Evolutionary conservation across 2,329 filamentous ascomycete species (phyloP).

Genomic region (Cercospora citrullina): DNA sequence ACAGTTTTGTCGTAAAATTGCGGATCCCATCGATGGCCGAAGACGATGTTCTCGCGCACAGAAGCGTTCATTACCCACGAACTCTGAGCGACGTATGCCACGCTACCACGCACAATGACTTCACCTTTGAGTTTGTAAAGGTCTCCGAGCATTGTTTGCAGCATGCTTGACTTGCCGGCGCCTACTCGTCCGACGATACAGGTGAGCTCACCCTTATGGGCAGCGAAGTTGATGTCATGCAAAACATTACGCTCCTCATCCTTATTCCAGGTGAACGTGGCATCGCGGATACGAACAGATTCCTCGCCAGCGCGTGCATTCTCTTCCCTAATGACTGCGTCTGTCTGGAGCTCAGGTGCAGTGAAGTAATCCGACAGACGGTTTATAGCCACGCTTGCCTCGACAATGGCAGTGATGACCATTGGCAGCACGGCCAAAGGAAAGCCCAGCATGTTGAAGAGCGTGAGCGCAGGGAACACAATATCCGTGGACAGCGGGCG

Average conservation of each 20-base stretch:
- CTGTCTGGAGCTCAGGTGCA: constrained; percentile 84
- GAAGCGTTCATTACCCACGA: constrained; percentile 98
- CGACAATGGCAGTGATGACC: constrained; percentile 95
- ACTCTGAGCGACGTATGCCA: constrained; percentile 90
- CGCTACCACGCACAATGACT: constrained; percentile 76
- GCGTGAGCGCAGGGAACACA: constrained; percentile 85
- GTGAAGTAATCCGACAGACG: constrained; percentile 81
- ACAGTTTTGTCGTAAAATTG: constrained; percentile 92
- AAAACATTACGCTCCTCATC: constrained; percentile 68
- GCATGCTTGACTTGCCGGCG: constrained; percentile 87
- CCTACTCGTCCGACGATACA: constrained; percentile 96
- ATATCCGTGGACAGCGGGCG: constrained; percentile 86
- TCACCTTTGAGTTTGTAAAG: constrained; percentile 85
- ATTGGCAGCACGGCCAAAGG: constrained; percentile 92
- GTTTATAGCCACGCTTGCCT: constrained; percentile 87
- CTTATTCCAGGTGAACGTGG: constrained; percentile 92
- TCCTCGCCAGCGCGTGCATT: constrained; percentile 79
- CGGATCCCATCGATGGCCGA: constrained; percentile 90
- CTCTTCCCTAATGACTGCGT: constrained; percentile 72
- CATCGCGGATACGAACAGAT: constrained; percentile 77
- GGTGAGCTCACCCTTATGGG: constrained; percentile 87
- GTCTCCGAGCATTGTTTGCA: constrained; percentile 86
- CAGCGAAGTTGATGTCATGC: constrained; percentile 81
- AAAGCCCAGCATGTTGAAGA: constrained; percentile 96
- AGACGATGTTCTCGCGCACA: constrained; percentile 94